Conservation (phyloP, 2,329 filamentous ascomycete genomes). For the Colletotrichum sp. region DNA sequence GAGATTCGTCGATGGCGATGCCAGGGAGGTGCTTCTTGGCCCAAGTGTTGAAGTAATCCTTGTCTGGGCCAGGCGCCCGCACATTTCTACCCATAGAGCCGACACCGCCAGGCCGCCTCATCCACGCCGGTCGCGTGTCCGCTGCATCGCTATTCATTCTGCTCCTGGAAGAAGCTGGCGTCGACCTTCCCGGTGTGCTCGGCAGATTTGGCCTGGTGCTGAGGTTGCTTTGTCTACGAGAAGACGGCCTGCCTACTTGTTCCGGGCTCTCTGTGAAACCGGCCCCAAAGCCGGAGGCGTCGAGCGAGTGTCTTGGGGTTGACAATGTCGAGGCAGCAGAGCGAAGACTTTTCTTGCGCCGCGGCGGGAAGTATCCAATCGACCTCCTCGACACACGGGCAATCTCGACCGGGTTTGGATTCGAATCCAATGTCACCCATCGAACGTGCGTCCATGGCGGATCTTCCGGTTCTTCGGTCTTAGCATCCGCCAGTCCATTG, state of each 20-base stretch:
- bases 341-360: conserved; percentile 81
- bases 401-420: conserved; percentile 77
- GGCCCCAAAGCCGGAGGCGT: conserved; percentile 32
- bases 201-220: conserved; percentile 33
- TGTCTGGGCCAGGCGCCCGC: conserved; percentile 78
- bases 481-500: background rate
- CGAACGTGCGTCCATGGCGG: conserved; percentile 84
- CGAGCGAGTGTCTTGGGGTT: conserved; percentile 71
- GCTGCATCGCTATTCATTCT: conserved; percentile 41
- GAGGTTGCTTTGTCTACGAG: conserved; percentile 49
- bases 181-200: conserved; percentile 32
- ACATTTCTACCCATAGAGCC: conserved; percentile 78
- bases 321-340: conserved; percentile 69
- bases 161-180: conserved; percentile 39
- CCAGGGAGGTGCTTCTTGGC: conserved; percentile 84
- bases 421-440: conserved; percentile 82
- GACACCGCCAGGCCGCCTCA: conserved; percentile 86
- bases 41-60: conserved; percentile 84
- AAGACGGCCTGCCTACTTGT: conserved; percentile 27
- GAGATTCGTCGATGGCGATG: conserved; percentile 69
- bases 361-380: conserved; percentile 90
- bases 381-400: conserved; percentile 80
- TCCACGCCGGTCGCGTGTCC: conserved; percentile 60
- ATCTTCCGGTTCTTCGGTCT: conserved; percentile 58
- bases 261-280: conserved; percentile 15